Evolutionary conservation across 169 alveolate species (phyloP), one percentile per base, ranked within the genome.

Genomic region (Babesia caballi): DNA sequence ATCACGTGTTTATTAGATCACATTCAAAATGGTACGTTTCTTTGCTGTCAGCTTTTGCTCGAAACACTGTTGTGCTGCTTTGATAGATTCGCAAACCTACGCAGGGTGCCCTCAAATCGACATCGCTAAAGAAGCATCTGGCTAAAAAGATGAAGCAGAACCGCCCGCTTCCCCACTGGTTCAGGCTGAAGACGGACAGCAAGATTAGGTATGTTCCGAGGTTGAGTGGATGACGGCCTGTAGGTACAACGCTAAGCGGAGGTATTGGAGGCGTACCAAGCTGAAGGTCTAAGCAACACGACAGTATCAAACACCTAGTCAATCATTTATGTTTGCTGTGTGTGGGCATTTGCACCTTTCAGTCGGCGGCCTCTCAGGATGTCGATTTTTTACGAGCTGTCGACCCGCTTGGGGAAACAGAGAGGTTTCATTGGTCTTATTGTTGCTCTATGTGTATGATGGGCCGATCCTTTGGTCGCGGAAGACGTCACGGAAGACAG

Each of bases 181-280:
- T 92, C 81, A 94, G 99, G 86, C 90, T 94, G 88, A 93, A 90
- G 90, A 93, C 96, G 38, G 96, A 93, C 84, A 90, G 90, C 72
- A 93, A 90, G 61, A 95, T 95, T 82, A 94, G 98, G 97, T 95
- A 90, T 15, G 51, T 50, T 76, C 30, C 7, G 21, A 0, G 33
- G 47, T 42, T 11, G 14, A 4, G 0, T 28, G 42, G 19, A 44
- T 33, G 35, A 56, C 23, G 5, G n/a, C 19, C 50, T 76, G 38
- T 78, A 94, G 97, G 88, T 95, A 94, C 85, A 96, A 96, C 87
- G 91, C 96, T 44, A 96, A 96, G 91, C 92, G 98, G 80, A 94
- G 98, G 82, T 93, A 94, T 89, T 96, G 98, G 98, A 92, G 98
- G 86, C 94, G 98, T 88, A 96, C 98, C 28, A 96, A 96, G 92